A percentile compares a stretch with the other conserved stretches of the same genome.
phyloP scores from a whole-genome alignment of 345 rosid genomes.

The Eucalyptus decipiens region DNA sequence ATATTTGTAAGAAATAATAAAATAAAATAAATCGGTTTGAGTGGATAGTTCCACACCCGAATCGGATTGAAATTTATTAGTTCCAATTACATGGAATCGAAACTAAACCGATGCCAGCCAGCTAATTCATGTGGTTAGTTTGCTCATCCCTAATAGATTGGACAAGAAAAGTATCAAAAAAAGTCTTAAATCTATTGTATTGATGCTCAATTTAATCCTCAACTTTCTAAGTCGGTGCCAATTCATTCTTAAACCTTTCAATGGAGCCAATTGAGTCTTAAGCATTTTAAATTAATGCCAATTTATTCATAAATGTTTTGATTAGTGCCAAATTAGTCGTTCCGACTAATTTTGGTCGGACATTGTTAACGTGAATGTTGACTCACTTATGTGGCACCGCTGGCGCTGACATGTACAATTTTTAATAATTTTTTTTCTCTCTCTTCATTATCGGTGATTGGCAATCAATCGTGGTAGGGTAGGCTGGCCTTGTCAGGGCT shows the following conservation, averaged over 20 bases:
- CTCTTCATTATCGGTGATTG: accelerated
- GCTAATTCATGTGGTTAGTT: accelerated
- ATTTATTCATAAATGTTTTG: accelerated
- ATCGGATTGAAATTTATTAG: no score
- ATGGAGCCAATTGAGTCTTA: accelerated
- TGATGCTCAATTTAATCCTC: no score
- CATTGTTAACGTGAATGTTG: accelerated
- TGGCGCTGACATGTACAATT: accelerated
- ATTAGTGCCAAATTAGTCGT: accelerated
- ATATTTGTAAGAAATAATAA: no score
- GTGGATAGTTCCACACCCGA: background rate
- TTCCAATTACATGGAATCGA: background rate
- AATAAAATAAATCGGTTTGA: no score
- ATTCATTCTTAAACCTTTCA: no score
- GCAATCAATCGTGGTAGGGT: accelerated
- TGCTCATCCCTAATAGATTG: no score
- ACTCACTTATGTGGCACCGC: accelerated
- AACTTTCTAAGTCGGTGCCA: accelerated
- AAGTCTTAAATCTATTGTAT: accelerated
- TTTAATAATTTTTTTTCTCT: accelerated
- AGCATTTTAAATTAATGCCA: accelerated
- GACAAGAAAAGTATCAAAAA: accelerated
- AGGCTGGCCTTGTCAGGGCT: accelerated
- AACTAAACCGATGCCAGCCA: background rate
- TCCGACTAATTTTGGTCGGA: accelerated